A percentile compares a stretch with the other conserved stretches of the same genome.
phyloP scores from a whole-genome alignment of 305 asterid species.

The Withania somnifera region DNA sequence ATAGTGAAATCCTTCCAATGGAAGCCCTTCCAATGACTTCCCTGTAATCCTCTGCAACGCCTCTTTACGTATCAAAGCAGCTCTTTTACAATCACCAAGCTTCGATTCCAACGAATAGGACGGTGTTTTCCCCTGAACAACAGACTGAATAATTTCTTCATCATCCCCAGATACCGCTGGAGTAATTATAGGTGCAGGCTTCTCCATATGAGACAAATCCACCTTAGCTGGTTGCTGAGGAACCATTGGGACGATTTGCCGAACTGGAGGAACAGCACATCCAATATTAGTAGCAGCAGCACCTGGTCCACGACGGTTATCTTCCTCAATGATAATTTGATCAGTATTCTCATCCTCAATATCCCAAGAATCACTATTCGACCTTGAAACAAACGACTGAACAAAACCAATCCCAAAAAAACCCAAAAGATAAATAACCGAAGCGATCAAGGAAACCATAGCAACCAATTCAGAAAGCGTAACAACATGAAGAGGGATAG shows the following conservation, averaged over 20 bases:
- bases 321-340: slow-evolving; percentile 17
- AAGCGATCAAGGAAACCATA: slow-evolving; percentile 21
- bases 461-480: slow-evolving; percentile 35
- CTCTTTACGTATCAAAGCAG: slow-evolving; percentile 29
- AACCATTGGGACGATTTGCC: slow-evolving; percentile 1
- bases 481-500: slow-evolving; percentile 30
- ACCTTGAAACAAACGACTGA: slow-evolving; percentile 22
- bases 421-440: slow-evolving; percentile 24
- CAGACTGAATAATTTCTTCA: slow-evolving; percentile 23
- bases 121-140: slow-evolving; percentile 26
- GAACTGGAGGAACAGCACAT: slow-evolving; percentile 13
- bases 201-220: not conserved
- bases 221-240: slow-evolving; percentile 14
- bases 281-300: slow-evolving; percentile 20
- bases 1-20: slow-evolving; percentile 40
- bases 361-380: slow-evolving; percentile 31
- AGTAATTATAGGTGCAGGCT: slow-evolving; percentile 7
- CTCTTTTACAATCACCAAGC: slow-evolving; percentile 36
- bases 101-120: slow-evolving; percentile 33
- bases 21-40: slow-evolving; percentile 33
- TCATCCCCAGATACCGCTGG: slow-evolving; percentile 21
- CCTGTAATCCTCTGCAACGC: slow-evolving; percentile 40
- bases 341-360: slow-evolving; percentile 22
- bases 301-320: slow-evolving; percentile 17
- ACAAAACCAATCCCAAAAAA: slow-evolving; percentile 36